phyloP scores from a whole-genome alignment of 1,284 basidiomycete genomes.

The Xanthoconium separans region DNA sequence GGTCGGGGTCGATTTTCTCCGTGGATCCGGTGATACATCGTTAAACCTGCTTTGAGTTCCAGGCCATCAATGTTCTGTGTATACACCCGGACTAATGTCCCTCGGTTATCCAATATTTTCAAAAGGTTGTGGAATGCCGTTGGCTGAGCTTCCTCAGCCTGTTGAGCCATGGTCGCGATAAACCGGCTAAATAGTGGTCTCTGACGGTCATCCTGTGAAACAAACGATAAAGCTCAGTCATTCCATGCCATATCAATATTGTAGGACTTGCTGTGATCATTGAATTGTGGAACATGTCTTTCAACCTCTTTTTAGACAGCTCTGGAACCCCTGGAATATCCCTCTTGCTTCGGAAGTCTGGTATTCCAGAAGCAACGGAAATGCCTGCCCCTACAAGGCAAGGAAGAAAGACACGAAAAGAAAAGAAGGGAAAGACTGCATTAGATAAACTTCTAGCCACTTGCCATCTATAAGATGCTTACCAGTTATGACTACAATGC shows the following conservation, averaged over 20 bases:
- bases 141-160: neutral
- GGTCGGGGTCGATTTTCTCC: neutral
- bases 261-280: neutral
- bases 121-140: slow-evolving; percentile 12
- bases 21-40: slow-evolving; percentile 9
- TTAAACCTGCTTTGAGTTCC: slow-evolving; percentile 7
- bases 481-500: too few species aligned
- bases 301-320: neutral
- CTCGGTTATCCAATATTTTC: slow-evolving; percentile 4
- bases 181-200: slow-evolving; percentile 4
- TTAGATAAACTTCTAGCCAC: too few species aligned
- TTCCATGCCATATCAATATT: neutral
- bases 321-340: neutral
- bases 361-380: too few species aligned
- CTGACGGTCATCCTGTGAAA: neutral
- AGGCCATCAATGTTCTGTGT: slow-evolving; percentile 17
- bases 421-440: too few species aligned
- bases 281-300: neutral
- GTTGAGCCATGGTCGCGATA: neutral
- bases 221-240: neutral
- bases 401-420: too few species aligned
- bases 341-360: neutral
- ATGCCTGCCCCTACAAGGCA: too few species aligned
- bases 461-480: too few species aligned
- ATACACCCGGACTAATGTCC: slow-evolving; percentile 6